A percentile compares a stretch with the other conserved stretches of the same genome.
phyloP scores from a whole-genome alignment of 495 filamentous ascomycete genomes.

The Schizothecium vesticola region DNA sequence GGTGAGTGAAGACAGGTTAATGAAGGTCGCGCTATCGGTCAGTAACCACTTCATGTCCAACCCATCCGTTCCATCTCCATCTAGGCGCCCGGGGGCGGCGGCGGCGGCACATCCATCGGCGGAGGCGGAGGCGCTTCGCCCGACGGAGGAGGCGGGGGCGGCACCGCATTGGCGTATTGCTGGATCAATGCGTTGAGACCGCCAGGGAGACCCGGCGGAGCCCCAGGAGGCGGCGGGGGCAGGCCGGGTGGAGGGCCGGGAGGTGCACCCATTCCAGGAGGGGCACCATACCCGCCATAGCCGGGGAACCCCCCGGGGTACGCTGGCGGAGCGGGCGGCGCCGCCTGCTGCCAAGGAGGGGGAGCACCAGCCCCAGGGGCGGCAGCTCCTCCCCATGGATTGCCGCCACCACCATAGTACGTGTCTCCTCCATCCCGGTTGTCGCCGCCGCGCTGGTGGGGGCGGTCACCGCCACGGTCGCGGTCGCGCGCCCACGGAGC shows the following conservation, averaged over 20 bases:
- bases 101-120: constrained; percentile 70
- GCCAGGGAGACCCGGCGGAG: constrained; percentile 57
- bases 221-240: constrained; percentile 57
- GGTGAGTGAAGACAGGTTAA: constrained; percentile 10
- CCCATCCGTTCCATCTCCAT: constrained; percentile 5
- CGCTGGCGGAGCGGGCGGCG: constrained; percentile 48
- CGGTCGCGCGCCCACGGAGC: constrained; percentile 48
- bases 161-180: constrained; percentile 55
- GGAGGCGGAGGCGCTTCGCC: constrained; percentile 68
- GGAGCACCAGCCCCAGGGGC: constrained; percentile 46
- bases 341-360: constrained; percentile 62
- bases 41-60: constrained; percentile 17
- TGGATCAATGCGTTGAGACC: constrained; percentile 61
- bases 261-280: constrained; percentile 50
- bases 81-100: constrained; percentile 59
- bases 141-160: constrained; percentile 49
- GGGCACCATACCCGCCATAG: constrained; percentile 56
- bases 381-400: constrained; percentile 29
- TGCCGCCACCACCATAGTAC: constrained; percentile 45
- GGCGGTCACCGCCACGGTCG: constrained; percentile 18
- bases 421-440: constrained; percentile 33
- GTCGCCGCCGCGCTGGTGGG: constrained; percentile 18
- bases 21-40: constrained; percentile 21
- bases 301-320: constrained; percentile 53
- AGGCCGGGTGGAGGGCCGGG: constrained; percentile 46